Percentiles rank a stretch among this genome's conserved stretches.
These are phyloP conservation scores for Colletotrichum siamense DNA, from an alignment of 2,329 filamentous ascomycete species.

Conservation along the genomic window DNA sequence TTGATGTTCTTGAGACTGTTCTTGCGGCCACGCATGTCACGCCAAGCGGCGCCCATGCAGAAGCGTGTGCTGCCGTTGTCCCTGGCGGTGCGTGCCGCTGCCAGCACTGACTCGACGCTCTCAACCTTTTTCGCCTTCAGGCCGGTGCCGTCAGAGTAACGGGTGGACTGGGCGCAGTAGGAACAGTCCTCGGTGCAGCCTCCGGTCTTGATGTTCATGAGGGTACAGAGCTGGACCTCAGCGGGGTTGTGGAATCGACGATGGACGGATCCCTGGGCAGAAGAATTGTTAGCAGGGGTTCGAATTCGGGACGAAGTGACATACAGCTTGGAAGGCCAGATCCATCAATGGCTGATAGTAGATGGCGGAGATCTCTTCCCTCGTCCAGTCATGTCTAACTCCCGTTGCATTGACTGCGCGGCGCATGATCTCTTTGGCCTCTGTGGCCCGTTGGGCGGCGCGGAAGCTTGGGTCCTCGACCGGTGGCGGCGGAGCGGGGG, in stretches of 20 bases:
- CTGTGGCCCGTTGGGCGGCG: not conserved
- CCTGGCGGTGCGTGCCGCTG: constrained; percentile 77
- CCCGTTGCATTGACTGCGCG: constrained; percentile 64
- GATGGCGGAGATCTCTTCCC: constrained; percentile 80
- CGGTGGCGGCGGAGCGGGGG: constrained; percentile 12
- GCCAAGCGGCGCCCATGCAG: constrained; percentile 95
- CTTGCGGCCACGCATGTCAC: constrained; percentile 91
- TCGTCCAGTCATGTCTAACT: constrained; percentile 79
- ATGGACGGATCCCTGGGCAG: constrained; percentile 73
- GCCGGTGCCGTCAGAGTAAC: constrained; percentile 77
- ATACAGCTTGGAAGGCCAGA: constrained; percentile 75
- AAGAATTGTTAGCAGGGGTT: not conserved
- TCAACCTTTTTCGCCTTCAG: constrained; percentile 82
- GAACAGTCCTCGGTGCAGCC: constrained; percentile 92
- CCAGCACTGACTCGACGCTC: constrained; percentile 80
- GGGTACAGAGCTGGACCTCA: constrained; percentile 88
- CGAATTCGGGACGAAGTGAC: constrained; percentile 27
- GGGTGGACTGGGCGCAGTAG: constrained; percentile 89
- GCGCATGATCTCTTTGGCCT: constrained; percentile 37
- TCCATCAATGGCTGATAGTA: constrained; percentile 85
- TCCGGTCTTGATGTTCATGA: constrained; percentile 97
- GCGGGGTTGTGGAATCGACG: constrained; percentile 84
- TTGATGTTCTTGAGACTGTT: constrained; percentile 84
- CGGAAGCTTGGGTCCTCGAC: not conserved
- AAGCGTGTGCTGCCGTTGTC: constrained; percentile 88